Conservation (phyloP, 1,284 basidiomycete genomes). For the Mrakiaceae sp. region DNA sequence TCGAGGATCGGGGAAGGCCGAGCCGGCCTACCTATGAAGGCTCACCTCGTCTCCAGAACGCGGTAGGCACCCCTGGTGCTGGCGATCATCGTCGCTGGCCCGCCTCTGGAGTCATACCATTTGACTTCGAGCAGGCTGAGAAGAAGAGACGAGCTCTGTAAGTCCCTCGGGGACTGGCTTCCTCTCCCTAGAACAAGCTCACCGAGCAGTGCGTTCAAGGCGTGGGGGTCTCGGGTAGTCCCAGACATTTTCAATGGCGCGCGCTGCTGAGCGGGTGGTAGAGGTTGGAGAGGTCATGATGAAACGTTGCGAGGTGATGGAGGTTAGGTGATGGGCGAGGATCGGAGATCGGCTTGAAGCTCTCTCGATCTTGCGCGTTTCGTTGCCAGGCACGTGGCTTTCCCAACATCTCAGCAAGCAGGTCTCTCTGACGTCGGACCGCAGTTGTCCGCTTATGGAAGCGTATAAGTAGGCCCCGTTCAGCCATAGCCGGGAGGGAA, state of each 20-base stretch:
- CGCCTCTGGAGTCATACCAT: constrained; percentile 21
- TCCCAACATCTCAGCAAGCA: too few relatives aligned
- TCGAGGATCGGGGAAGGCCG: not conserved
- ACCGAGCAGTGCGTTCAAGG: constrained; percentile 26
- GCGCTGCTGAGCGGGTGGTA: not conserved
- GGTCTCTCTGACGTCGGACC: too few relatives aligned
- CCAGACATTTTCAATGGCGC: constrained; percentile 29
- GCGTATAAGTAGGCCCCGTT: too few relatives aligned
- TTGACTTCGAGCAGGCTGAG: constrained; percentile 25
- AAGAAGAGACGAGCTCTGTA: not conserved
- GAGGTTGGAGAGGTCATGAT: not conserved
- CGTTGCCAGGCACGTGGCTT: too few relatives aligned
- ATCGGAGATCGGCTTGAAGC: too few relatives aligned
- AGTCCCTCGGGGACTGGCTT: too few relatives aligned
- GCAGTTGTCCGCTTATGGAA: too few relatives aligned
- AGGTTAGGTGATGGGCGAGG: too few relatives aligned
- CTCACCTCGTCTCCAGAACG: constrained; percentile 31
- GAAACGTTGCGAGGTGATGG: too few relatives aligned
- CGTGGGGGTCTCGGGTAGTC: constrained; percentile 31
- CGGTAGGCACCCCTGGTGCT: constrained; percentile 27
- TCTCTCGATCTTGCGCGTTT: too few relatives aligned
- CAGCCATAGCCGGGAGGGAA: too few relatives aligned
- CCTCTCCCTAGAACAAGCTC: not conserved
- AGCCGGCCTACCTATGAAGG: not conserved
- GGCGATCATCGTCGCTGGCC: constrained; percentile 25